Base-by-base conservation (phyloP, 306 rosid genomes). In the Pachyrhizus erosus region DNA sequence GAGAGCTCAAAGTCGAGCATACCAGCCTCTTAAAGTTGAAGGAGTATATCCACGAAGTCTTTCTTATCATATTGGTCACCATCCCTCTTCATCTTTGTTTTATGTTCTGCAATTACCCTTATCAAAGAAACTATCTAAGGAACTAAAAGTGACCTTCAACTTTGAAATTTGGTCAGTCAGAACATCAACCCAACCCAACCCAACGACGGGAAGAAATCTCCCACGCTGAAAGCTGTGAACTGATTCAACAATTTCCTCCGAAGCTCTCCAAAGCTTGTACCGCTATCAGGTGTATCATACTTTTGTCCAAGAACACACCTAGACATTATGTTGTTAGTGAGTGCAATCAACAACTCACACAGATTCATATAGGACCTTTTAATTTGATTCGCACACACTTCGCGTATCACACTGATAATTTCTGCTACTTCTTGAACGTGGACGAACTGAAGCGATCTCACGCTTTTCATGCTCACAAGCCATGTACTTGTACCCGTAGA, bases 171-270 rank as follows among this genome's bases (percentile, higher is more conserved):
- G 15, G 1, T 83, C 88, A 0, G 80, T 61, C 9, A 71, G 31
- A 64, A 64, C 48, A 43, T 81, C 86, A 45, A 85, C 42, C 86
- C 86, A 81, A 85, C 42, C 86, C 86, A 81, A 61, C 72, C 40
- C 37, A 85, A 42, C 18, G 5, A 70, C 29, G 88, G 83, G 54
- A 76, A 81, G 14, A 39, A 48, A 72, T 81, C 88, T 43, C 65
- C 75, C 18, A 81, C 45, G 3, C 73, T 27, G 43, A 85, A 76
- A 37, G 85, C 58, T 7, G 42, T 20, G 0, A 85, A 0, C 2
- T 61, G 40, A 40, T 12, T 8, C 83, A 62, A 42, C 61, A 24
- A 39, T 54, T 42, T 40, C 65, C 85, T 76, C 13, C 72, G 43
- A 5, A 81, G 14, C 42, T 61, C 46, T 54, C 52, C 62, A 5